Percentiles rank a stretch among this genome's conserved stretches.
Evolutionary conservation across 1,139 yeast species (phyloP).

Genomic region (Scheffersomyces quercinus): DNA sequence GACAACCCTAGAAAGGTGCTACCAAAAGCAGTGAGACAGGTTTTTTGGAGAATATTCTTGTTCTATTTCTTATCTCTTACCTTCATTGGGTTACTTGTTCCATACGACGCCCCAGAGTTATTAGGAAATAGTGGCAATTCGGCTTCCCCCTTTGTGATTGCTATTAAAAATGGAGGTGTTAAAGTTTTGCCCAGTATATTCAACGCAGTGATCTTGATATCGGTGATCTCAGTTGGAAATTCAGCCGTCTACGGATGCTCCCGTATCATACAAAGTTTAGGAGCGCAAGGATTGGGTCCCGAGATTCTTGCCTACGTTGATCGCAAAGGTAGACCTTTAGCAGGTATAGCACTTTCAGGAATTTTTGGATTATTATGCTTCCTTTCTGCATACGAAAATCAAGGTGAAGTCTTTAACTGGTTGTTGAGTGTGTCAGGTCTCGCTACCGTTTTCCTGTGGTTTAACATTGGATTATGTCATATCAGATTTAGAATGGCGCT

Average conservation of each 20-base stretch:
- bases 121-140: constrained; percentile 30
- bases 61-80: constrained; percentile 43
- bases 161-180: constrained; percentile 43
- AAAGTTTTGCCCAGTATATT: constrained; percentile 44
- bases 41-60: constrained; percentile 44
- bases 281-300: constrained; percentile 45
- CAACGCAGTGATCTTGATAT: constrained; percentile 41
- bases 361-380: constrained; percentile 42
- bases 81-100: constrained; percentile 40
- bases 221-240: constrained; percentile 47
- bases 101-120: constrained; percentile 30
- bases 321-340: constrained; percentile 43
- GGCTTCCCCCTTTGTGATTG: constrained; percentile 47
- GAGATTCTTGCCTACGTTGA: constrained; percentile 37
- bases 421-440: constrained; percentile 43
- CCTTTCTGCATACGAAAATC: constrained; percentile 41
- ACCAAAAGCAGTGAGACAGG: constrained; percentile 45
- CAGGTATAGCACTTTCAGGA: constrained; percentile 36
- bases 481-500: constrained; percentile 41
- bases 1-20: constrained; percentile 54
- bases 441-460: constrained; percentile 47
- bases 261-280: constrained; percentile 41
- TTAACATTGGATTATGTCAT: constrained; percentile 39
- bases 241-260: constrained; percentile 48
- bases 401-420: constrained; percentile 41